Evolutionary conservation across 495 filamentous ascomycete genomes (phyloP), one percentile per base, ranked within the genome.

Genomic region (Lasiosphaeria ovina): DNA sequence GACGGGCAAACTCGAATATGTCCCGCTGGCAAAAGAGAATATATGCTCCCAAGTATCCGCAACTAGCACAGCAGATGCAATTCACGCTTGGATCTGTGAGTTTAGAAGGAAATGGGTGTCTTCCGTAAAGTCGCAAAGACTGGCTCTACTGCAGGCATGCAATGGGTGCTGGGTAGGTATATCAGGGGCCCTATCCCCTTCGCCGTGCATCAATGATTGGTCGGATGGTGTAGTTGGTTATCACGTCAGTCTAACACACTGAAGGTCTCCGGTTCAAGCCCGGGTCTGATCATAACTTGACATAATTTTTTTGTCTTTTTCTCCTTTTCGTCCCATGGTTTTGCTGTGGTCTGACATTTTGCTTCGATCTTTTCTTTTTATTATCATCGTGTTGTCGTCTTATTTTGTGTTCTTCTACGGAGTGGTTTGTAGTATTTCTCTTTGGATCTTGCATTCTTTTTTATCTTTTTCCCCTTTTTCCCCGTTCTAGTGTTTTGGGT

Each of bases 171-270:
- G 24, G 24, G 24, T 24, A 24, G 24, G 24, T 24, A 47, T 47
- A 11, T 47, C 16, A 11, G 44, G 44, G 16, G 5, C 44, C 4
- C 12, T 9, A 47, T 47, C 2, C 5, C 16, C 44, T 42, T 42
- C 3, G 7, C 44, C 2, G 2, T n/a, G 12, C 5, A 47, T 42
- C 8, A 3, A 42, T n/a, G 6, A 47, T 47, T 47, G 44, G 44
- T 47, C 44, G 44, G 44, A 47, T 47, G 44, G 44, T 47, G 44
- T 47, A 47, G 44, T 47, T 47, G 44, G 44, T 47, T 47, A 47
- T 47, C 44, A 47, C 44, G 44, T 47, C 44, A 47, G 44, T 14
- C 44, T 47, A 47, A 47, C 44, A 47, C 44, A 47, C 44, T 47
- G 44, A 47, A 47, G 44, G 44, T 47, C 44, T 47, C 44, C 44